A percentile compares a stretch with the other conserved stretches of the same genome.
phyloP scores from a whole-genome alignment of 768 basidiomycete genomes.

The Lactarius akahatsu region DNA sequence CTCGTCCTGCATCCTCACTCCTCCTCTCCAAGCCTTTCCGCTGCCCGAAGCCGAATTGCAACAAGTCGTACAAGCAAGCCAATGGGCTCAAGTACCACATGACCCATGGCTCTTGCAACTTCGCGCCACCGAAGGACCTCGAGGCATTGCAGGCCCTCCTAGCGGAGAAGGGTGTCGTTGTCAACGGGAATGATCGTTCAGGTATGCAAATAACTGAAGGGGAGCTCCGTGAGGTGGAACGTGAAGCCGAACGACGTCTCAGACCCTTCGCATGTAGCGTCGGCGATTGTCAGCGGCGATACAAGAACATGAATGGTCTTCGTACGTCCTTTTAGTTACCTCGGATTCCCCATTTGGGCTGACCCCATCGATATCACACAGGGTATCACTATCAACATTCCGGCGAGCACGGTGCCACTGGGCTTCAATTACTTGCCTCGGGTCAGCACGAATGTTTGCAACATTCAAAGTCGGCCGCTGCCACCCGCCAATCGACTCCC shows the following conservation, averaged over 20 bases:
- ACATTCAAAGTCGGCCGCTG: conserved; percentile 31
- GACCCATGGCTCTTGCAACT: conserved; percentile 91
- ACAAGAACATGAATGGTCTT: conserved; percentile 99
- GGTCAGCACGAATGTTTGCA: conserved; percentile 62
- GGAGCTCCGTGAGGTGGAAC: conserved; percentile 70
- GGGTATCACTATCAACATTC: conserved; percentile 95
- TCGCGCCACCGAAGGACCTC: conserved; percentile 83
- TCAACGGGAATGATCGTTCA: conserved; percentile 40
- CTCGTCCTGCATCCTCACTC: conserved; percentile 55
- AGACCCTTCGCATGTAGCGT: conserved; percentile 90
- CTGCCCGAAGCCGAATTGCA: conserved; percentile 94
- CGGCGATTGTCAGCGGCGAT: conserved; percentile 80
- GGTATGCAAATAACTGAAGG: conserved; percentile 46
- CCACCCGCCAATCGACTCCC: conserved; percentile 26
- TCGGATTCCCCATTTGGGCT: conserved; percentile 19
- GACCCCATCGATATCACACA: conserved; percentile 22
- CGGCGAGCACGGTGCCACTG: conserved; percentile 91
- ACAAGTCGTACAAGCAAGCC: conserved; percentile 94
- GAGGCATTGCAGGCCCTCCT: conserved; percentile 75
- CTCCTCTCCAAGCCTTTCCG: conserved; percentile 82
- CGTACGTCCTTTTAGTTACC: conserved; percentile 38
- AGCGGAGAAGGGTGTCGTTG: conserved; percentile 43
- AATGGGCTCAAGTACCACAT: conserved; percentile 95
- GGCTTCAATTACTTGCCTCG: conserved; percentile 77
- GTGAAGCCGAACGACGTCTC: conserved; percentile 79